Conservation (phyloP, 2,329 filamentous ascomycete genomes). For the Septoria linicola region DNA sequence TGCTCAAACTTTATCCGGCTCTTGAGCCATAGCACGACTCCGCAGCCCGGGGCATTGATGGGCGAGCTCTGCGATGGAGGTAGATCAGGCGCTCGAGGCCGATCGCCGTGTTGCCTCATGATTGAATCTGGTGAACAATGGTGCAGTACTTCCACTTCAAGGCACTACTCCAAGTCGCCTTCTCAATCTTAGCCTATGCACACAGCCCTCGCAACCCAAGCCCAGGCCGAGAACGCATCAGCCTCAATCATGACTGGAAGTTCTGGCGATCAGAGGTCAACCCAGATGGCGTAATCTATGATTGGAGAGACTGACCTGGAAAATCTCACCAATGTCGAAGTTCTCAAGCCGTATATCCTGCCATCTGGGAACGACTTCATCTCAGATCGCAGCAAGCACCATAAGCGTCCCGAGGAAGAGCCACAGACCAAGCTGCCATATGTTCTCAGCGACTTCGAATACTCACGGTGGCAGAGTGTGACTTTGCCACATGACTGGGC, state of each 20-base stretch:
- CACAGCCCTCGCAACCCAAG: too few species aligned
- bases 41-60: too few species aligned
- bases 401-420: background rate
- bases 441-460: background rate
- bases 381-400: background rate
- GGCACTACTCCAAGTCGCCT: too few species aligned
- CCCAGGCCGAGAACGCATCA: too few species aligned
- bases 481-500: slow-evolving; percentile 53
- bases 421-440: background rate
- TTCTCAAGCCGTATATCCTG: slow-evolving; percentile 7
- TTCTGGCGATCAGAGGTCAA: background rate
- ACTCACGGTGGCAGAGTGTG: slow-evolving; percentile 43
- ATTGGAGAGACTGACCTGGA: background rate
- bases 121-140: too few species aligned
- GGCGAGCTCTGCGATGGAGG: too few species aligned
- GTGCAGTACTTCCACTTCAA: too few species aligned
- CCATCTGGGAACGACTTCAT: slow-evolving; percentile 11
- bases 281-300: slow-evolving; percentile 1
- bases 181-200: too few species aligned
- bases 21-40: too few species aligned
- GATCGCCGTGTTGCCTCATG: too few species aligned
- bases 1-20: too few species aligned
- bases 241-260: slow-evolving; percentile 1
- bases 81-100: too few species aligned
- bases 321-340: slow-evolving; percentile 1